Conservation (phyloP, 495 filamentous ascomycete species). For the Cladorrhinum samala region DNA sequence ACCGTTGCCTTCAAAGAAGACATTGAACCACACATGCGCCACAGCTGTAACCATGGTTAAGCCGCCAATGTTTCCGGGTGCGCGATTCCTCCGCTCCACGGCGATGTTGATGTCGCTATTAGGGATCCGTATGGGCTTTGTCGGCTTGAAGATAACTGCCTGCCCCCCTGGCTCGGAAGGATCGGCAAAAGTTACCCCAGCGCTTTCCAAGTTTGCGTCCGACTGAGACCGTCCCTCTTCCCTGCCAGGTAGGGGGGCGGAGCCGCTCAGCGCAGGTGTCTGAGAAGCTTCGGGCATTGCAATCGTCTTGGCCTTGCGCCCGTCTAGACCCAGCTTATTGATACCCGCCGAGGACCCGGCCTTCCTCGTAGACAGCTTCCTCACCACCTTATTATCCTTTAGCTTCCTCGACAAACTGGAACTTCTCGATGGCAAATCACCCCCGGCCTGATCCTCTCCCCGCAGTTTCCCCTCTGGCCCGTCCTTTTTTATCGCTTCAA, state of each 20-base stretch:
- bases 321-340: conserved; percentile 1
- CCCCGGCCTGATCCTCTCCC: conserved; percentile 1
- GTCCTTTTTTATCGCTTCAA: conserved; percentile 7
- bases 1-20: conserved; percentile 81
- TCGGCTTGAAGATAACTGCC: conserved; percentile 74
- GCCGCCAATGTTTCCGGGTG: conserved; percentile 67
- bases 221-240: conserved; percentile 15
- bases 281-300: conserved; percentile 12
- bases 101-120: conserved; percentile 85
- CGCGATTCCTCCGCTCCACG: conserved; percentile 65
- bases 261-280: not conserved
- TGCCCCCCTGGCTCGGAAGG: conserved; percentile 45
- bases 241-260: not conserved
- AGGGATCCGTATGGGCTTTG: conserved; percentile 54
- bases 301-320: conserved; percentile 24
- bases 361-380: conserved; percentile 19
- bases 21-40: conserved; percentile 94
- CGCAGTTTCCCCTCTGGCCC: not conserved
- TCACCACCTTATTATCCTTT: conserved; percentile 17
- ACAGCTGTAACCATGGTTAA: conserved; percentile 87
- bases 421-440: conserved; percentile 11
- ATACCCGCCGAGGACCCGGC: conserved; percentile 11
- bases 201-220: conserved; percentile 15
- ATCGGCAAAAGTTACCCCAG: conserved; percentile 15
- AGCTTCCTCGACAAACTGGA: conserved; percentile 17